These are phyloP conservation scores for Botrytis medusae DNA, from an alignment of 2,329 filamentous ascomycete genomes.

Conservation along the genomic window DNA sequence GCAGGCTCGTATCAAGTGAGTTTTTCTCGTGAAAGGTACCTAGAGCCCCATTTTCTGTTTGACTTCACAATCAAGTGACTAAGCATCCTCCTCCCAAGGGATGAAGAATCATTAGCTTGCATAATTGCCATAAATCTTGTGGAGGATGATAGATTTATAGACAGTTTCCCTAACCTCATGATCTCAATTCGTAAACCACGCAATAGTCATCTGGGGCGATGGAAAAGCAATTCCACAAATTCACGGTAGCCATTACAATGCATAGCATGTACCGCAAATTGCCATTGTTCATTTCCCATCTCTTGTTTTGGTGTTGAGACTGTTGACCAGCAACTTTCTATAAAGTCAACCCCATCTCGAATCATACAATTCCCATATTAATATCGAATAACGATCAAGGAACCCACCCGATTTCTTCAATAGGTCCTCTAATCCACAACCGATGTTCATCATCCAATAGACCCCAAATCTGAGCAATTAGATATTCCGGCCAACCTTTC, in stretches of 20 bases:
- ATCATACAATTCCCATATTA: neutral
- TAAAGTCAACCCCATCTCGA: neutral
- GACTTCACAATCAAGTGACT: neutral
- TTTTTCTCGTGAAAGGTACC: neutral
- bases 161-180: neutral
- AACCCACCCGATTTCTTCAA: slow-evolving; percentile 39
- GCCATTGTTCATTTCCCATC: neutral
- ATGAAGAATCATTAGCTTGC: neutral
- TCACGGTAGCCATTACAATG: neutral
- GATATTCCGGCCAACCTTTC: slow-evolving; percentile 41
- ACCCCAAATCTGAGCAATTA: slow-evolving; percentile 40
- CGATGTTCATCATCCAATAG: slow-evolving; percentile 43
- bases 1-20: neutral
- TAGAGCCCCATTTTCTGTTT: neutral
- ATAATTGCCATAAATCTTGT: neutral
- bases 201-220: neutral
- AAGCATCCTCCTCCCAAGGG: neutral
- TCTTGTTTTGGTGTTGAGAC: neutral
- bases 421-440: slow-evolving; percentile 42
- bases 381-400: slow-evolving; percentile 18
- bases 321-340: neutral
- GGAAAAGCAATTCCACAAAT: too few species aligned
- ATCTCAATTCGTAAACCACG: neutral
- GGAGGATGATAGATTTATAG: neutral
- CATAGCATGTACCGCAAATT: neutral